Evolutionary conservation across 805 yeast genomes (phyloP), one percentile per base, ranked within the genome.

Genomic region (Tetrapisispora phaffii): DNA sequence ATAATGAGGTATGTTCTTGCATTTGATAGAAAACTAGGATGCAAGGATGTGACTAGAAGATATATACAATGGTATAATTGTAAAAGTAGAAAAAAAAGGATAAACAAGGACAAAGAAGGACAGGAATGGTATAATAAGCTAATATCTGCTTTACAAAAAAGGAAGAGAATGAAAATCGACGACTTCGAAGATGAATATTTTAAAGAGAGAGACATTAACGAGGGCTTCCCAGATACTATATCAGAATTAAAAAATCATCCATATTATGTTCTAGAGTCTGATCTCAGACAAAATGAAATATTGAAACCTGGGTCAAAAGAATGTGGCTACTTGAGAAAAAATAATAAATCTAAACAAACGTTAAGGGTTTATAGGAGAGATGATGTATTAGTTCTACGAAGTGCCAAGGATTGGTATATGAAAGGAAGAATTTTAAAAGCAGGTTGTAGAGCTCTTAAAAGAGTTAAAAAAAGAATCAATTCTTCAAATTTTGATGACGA

Each of bases 211-310:
- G 82, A 85, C 38, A 65, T 76, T 16, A 69, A 73, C 24, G 97
- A 93, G 57, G 96, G 95, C 0, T 80, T 90, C 74, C 98, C 98
- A 0, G 79, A 80, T 45, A 84, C 77, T 54, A 67, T 87, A 22
- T 82, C 79, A 42, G 97, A 88, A 52, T 85, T 89, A 60, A 80
- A 79, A 42, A 80, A 80, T 42, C 98, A 93, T 62, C 98, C 98
- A 0, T 63, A 80, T 13, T 93, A 82, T 62, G 93, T 83, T 0
- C 60, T 93, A 13, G 95, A 85, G 59, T 72, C 78, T 3, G 94
- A 88, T 51, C 59, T 93, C 29, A 73, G 74, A 41, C 73, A 75
- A 42, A 83, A 81, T 58, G 96, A 93, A 58, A 71, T 88, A 5
- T 61, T 90, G 4, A 71, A 73, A 44, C 86, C 89, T 0, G 54